These are phyloP conservation scores for Saturnispora besseyi DNA, from an alignment of 805 yeast species.

Conservation along the genomic window DNA sequence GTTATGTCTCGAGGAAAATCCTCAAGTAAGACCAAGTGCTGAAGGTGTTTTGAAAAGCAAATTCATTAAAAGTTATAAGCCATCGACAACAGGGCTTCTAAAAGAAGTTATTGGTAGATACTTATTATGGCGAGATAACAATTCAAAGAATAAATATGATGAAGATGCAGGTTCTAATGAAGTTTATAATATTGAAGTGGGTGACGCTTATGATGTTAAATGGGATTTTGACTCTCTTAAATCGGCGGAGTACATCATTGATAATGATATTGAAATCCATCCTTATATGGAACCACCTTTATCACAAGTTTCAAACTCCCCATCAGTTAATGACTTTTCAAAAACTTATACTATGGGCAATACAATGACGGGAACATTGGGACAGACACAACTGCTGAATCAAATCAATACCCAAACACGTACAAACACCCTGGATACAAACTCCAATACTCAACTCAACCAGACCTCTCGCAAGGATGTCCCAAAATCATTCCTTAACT, in stretches of 20 bases:
- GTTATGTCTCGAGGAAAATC: constrained; percentile 85
- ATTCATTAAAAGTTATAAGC: constrained; percentile 57
- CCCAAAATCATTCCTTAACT: constrained; percentile 60
- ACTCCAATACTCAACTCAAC: neutral
- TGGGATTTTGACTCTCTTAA: constrained; percentile 89
- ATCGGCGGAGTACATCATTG: constrained; percentile 63
- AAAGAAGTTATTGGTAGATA: constrained; percentile 71
- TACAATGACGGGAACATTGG: constrained; percentile 15
- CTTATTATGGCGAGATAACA: constrained; percentile 65
- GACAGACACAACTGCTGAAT: constrained; percentile 4
- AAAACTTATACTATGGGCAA: constrained; percentile 15
- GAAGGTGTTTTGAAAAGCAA: constrained; percentile 72
- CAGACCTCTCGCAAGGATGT: constrained; percentile 36
- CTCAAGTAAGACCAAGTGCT: constrained; percentile 79
- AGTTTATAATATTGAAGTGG: constrained; percentile 19
- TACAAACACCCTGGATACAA: constrained; percentile 1
- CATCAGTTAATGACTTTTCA: constrained; percentile 10
- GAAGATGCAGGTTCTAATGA: constrained; percentile 21
- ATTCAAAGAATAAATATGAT: constrained; percentile 44
- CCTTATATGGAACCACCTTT: constrained; percentile 2
- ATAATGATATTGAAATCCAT: constrained; percentile 45
- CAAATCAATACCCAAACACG: constrained; percentile 14
- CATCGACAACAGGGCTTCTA: constrained; percentile 48
- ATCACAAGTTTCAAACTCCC: constrained; percentile 2
- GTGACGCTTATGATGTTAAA: constrained; percentile 40